These are phyloP conservation scores for Boletus sp. DNA, from an alignment of 768 basidiomycete genomes.

Conservation along the genomic window DNA sequence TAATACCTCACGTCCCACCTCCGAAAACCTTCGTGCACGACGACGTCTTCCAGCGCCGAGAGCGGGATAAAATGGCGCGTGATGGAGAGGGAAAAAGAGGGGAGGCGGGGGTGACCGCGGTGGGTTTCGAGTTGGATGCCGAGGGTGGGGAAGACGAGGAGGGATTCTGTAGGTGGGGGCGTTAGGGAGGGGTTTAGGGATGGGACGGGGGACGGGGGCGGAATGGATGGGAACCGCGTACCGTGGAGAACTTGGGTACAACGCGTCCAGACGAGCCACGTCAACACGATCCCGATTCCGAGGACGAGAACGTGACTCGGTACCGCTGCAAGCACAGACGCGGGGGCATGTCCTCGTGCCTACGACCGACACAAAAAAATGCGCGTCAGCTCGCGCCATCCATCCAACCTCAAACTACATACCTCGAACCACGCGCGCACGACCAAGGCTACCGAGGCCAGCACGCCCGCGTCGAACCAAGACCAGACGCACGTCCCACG, in stretches of 20 bases:
- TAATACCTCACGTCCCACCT: conserved; percentile 76
- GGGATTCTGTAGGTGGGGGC: conserved; percentile 53
- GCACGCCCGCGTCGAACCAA: too few relatives aligned
- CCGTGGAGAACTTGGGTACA: conserved; percentile 50
- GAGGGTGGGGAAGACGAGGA: conserved; percentile 61
- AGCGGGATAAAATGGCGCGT: conserved; percentile 61
- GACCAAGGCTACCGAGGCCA: too few relatives aligned
- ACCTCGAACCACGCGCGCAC: background rate
- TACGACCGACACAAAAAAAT: too few relatives aligned
- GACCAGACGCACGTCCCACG: conserved; percentile 9
- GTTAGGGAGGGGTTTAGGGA: too few relatives aligned
- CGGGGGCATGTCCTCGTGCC: too few relatives aligned
- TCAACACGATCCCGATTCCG: conserved; percentile 12
- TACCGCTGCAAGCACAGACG: too few relatives aligned
- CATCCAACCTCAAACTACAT: background rate
- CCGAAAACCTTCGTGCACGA: conserved; percentile 72
- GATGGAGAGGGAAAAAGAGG: conserved; percentile 25
- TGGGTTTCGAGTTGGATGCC: conserved; percentile 78
- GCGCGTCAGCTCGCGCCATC: too few relatives aligned
- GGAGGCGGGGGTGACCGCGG: conserved; percentile 45
- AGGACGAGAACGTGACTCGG: background rate
- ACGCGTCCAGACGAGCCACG: conserved; percentile 34
- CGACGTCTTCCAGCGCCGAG: conserved; percentile 51
- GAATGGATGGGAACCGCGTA: conserved; percentile 19
- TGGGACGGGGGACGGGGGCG: too few relatives aligned